Percentiles rank a stretch among this genome's conserved stretches.
Evolutionary conservation across 2,329 filamentous ascomycete genomes (phyloP).

Genomic region (Pyrenochaeta sp.): DNA sequence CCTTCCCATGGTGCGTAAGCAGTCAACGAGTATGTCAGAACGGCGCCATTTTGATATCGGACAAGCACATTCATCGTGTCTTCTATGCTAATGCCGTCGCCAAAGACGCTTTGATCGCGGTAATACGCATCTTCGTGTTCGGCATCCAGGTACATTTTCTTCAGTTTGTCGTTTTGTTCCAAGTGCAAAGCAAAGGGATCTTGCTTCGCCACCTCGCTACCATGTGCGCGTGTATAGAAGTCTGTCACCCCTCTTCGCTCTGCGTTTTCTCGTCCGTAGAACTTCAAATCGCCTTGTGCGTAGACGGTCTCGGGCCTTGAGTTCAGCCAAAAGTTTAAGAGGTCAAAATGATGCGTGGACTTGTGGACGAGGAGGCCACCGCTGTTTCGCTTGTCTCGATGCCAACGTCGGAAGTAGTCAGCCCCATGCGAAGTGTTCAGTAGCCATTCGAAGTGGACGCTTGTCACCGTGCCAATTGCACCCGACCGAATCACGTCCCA

Average conservation of each 20-base stretch:
- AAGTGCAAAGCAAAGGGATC: conserved; percentile 68
- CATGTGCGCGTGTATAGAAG: conserved; percentile 61
- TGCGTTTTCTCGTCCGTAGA: conserved; percentile 69
- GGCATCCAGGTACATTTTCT: conserved; percentile 67
- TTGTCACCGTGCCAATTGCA: conserved; percentile 64
- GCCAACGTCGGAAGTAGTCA: conserved; percentile 70
- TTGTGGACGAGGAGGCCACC: conserved; percentile 69
- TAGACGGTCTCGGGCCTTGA: conserved; percentile 64
- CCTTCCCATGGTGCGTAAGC: conserved; percentile 71
- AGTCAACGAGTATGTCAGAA: conserved; percentile 66
- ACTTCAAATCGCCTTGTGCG: conserved; percentile 65
- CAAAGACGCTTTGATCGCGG: conserved; percentile 68
- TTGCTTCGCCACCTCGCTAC: conserved; percentile 58
- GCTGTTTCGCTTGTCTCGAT: conserved; percentile 66
- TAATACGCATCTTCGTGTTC: conserved; percentile 70
- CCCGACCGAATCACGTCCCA: conserved; percentile 62
- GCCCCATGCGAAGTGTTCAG: conserved; percentile 68
- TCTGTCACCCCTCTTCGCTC: conserved; percentile 60
- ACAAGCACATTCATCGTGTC: conserved; percentile 70
- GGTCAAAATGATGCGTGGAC: conserved; percentile 69
- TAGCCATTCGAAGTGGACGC: conserved; percentile 69
- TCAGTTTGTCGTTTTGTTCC: conserved; percentile 61
- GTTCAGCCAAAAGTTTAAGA: conserved; percentile 69
- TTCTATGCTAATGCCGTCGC: conserved; percentile 70
- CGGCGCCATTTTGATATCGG: conserved; percentile 63